phyloP scores from a whole-genome alignment of 2,329 filamentous ascomycete species.

The Colletotrichum tanaceti region DNA sequence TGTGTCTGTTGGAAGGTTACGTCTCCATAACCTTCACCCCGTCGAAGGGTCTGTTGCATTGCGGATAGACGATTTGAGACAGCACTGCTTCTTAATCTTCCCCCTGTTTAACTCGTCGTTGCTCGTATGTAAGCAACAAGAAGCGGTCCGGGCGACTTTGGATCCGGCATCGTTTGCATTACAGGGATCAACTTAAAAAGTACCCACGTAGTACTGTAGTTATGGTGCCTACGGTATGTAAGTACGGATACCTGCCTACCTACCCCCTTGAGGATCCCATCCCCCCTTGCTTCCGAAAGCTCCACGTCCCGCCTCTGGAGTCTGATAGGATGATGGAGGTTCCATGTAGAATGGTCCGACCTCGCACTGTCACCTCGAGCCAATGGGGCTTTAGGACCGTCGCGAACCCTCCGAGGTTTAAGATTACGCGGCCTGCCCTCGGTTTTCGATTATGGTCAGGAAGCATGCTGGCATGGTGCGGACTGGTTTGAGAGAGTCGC shows the following conservation, averaged over 20 bases:
- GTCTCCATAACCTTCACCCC: too few relatives aligned
- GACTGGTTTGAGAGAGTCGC: background rate
- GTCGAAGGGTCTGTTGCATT: too few relatives aligned
- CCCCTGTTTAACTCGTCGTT: too few relatives aligned
- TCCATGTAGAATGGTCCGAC: constrained; percentile 9
- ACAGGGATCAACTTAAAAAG: background rate
- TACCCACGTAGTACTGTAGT: too few relatives aligned
- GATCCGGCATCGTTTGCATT: too few relatives aligned
- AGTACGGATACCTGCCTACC: too few relatives aligned
- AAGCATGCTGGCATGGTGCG: background rate
- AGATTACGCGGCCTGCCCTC: constrained; percentile 9
- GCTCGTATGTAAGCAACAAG: too few relatives aligned
- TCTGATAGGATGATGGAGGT: background rate
- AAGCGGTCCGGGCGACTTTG: too few relatives aligned
- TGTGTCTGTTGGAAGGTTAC: too few relatives aligned
- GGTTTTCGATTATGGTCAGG: background rate
- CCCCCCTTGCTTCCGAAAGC: background rate
- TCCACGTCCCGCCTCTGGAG: background rate
- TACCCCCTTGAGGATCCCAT: background rate
- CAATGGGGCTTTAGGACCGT: constrained; percentile 14
- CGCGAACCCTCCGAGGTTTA: constrained; percentile 4
- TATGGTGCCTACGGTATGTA: too few relatives aligned
- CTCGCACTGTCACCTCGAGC: background rate
- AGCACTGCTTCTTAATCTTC: too few relatives aligned
- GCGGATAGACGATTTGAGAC: too few relatives aligned